Conservation (phyloP, 75 land plant species). For the Cupressus sempervirens region DNA sequence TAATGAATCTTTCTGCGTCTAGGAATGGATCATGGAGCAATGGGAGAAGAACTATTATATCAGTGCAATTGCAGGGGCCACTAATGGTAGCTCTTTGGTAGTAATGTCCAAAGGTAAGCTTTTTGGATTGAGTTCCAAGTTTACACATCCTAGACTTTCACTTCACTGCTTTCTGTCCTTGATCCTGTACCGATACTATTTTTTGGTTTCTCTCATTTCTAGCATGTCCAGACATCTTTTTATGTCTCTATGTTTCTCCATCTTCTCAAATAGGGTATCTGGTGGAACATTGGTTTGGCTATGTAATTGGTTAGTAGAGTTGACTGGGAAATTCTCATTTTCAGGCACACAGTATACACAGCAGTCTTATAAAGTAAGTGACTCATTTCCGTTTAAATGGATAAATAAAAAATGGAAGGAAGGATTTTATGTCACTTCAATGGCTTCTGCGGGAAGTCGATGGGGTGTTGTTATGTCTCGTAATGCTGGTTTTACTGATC, state of each 20-base stretch:
- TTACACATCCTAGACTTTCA: background rate
- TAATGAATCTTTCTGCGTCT: background rate
- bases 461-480: conserved; percentile 81
- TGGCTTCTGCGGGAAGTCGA: conserved; percentile 72
- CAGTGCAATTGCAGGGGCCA: conserved; percentile 71
- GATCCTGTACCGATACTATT: background rate
- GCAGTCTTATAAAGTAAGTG: conserved; percentile 78
- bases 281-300: background rate
- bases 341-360: conserved; percentile 63
- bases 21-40: conserved; percentile 87
- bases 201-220: background rate
- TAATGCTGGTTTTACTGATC: conserved; percentile 63
- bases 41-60: conserved; percentile 79
- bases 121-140: background rate
- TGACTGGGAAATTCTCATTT: background rate
- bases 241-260: background rate
- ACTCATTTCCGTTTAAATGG: conserved; percentile 70
- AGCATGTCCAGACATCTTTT: background rate
- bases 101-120: conserved; percentile 75
- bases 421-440: conserved; percentile 66
- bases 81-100: conserved; percentile 75
- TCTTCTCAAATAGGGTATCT: background rate
- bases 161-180: background rate
- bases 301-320: background rate
- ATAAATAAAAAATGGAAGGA: conserved; percentile 72